phyloP scores from a whole-genome alignment of 225 moss, liverwort and hornwort species.

The Bryoerythrophyllum caledonicum region DNA sequence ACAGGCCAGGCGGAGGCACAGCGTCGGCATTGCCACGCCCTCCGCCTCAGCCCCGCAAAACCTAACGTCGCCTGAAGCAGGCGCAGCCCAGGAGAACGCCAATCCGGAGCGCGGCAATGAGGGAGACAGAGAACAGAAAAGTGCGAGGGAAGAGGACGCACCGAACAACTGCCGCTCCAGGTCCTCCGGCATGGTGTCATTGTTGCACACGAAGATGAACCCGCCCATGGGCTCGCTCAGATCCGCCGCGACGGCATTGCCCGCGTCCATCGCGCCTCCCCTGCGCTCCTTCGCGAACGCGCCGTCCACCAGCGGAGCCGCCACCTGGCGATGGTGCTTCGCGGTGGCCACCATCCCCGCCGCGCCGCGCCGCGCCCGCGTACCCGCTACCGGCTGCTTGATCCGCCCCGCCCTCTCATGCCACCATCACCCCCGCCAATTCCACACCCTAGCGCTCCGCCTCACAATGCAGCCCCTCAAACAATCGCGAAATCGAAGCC shows the following conservation, averaged over 20 bases:
- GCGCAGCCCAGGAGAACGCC: too few relatives aligned
- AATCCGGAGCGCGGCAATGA: neutral
- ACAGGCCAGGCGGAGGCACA: too few relatives aligned
- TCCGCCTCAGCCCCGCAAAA: too few relatives aligned
- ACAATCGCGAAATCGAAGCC: too few relatives aligned
- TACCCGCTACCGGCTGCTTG: too few relatives aligned
- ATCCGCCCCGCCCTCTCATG: slow-evolving; percentile 38
- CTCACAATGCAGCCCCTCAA: slow-evolving; percentile 23
- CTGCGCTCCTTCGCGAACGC: too few relatives aligned
- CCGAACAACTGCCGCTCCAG: slow-evolving; percentile 95
- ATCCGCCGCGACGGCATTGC: slow-evolving; percentile 32
- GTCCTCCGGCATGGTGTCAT: slow-evolving; percentile 97
- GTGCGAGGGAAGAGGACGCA: slow-evolving; percentile 30
- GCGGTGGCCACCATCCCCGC: slow-evolving; percentile 86
- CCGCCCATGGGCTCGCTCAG: slow-evolving; percentile 90
- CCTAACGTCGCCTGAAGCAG: too few relatives aligned
- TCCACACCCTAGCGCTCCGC: too few relatives aligned
- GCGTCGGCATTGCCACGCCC: too few relatives aligned
- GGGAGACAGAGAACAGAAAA: too few relatives aligned
- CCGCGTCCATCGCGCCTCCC: too few relatives aligned
- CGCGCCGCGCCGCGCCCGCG: slow-evolving; percentile 47
- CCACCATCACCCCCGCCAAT: slow-evolving; percentile 23
- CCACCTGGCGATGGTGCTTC: slow-evolving; percentile 51
- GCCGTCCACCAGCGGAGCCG: slow-evolving; percentile 53
- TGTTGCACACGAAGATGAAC: slow-evolving; percentile 99